Conservation (phyloP, 2,329 filamentous ascomycete species). For the Diplodia intermedia region DNA sequence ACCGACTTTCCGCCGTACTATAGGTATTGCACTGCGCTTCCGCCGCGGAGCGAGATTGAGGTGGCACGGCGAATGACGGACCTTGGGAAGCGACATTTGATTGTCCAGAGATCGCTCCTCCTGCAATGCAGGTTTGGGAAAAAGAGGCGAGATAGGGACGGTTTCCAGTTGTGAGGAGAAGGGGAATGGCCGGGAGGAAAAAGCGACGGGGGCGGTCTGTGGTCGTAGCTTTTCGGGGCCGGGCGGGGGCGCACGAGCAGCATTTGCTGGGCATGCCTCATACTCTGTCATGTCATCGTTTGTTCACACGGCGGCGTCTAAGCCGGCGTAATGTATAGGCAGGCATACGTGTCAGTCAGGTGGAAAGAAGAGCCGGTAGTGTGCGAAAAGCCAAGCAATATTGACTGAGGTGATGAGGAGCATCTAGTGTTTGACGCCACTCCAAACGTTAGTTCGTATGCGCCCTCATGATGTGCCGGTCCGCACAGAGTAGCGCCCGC, state of each 20-base stretch:
- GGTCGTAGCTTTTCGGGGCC: neutral
- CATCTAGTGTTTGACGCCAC: neutral
- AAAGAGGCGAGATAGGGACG: neutral
- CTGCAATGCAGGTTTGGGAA: neutral
- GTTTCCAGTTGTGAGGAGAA: neutral
- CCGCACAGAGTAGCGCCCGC: constrained; percentile 7
- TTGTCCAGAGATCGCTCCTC: neutral
- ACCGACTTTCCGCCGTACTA: neutral
- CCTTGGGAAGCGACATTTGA: neutral
- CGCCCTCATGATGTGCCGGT: constrained; percentile 19
- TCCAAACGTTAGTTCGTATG: neutral
- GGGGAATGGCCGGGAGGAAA: neutral
- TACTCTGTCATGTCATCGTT: neutral
- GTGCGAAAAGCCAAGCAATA: neutral
- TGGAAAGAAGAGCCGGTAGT: neutral
- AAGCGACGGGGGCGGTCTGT: neutral
- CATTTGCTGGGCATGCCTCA: neutral
- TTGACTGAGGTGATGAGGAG: neutral
- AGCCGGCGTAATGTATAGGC: neutral
- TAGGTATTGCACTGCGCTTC: neutral
- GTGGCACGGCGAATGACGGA: neutral
- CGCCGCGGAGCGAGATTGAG: neutral
- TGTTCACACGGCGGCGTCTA: neutral
- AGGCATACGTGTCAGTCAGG: neutral
- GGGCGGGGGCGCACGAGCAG: neutral